Base-by-base conservation (phyloP, 495 filamentous ascomycete species). In the Haplographium delicatum region DNA sequence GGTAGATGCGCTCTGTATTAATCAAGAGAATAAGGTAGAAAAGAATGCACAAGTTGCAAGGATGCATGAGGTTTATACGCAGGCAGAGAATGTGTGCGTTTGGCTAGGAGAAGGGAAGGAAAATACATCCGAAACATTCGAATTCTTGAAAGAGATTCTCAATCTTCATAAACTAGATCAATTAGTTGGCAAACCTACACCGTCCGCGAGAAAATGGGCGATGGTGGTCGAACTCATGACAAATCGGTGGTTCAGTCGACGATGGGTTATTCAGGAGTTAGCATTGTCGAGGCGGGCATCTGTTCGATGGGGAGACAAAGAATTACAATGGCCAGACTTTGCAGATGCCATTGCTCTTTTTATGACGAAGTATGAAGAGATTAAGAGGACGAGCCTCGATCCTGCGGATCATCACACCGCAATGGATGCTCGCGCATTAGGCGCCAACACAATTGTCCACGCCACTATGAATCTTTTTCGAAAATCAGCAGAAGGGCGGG, bases 181-280 rank as follows among this genome's bases (percentile, higher is more conserved):
- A 8, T 7, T 41, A 3, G 20, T 47, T 22, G 31, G 13, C 4
- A 16, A 47, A 20, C 33, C 25, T 5, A 20, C 24, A 16, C 5
- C 22, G 16, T 46, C 19, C 4, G 51, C 59, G 13, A 39, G 47
- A 15, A 54, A 65, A 45, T 65, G 64, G 64, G 34, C 34, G 3
- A 54, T 56, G 5, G 30, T 68, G 19, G 41, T 66, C 24, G 31
- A 48, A 35, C 50, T 70, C 0, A 68, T 70, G 67, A 58, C 54
- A 18, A 51, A 65, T 10, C 26, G 38, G 3, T 68, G 65, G 65
- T 70, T 70, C 30, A 63, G 57, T 19, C 58, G 67, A 0, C 57
- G 65, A 0, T 70, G 67, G 67, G 60, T 67, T 15, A 53, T 70
- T 5, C 67, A 72, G 47, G 69, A 72, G 34, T 58, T 70, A 13